A percentile compares a stretch with the other conserved stretches of the same genome.
These are phyloP conservation scores for Penicillium digitatum DNA, from an alignment of 2,329 filamentous ascomycete genomes.

Conservation along the genomic window DNA sequence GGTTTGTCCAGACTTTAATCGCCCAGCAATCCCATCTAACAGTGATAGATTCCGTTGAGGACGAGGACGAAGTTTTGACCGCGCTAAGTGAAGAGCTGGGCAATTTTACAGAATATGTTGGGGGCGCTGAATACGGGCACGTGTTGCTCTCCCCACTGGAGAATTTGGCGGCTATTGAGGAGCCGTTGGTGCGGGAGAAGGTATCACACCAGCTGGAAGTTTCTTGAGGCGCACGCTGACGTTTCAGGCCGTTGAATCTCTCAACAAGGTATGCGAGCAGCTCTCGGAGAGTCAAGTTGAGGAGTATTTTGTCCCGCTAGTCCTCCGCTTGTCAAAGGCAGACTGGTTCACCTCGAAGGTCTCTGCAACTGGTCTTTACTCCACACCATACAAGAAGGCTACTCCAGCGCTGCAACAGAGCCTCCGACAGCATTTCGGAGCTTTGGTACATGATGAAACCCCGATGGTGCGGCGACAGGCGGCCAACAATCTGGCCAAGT, in stretches of 20 bases:
- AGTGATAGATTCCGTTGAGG: conserved; percentile 85
- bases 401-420: conserved; percentile 82
- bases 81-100: conserved; percentile 96
- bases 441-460: conserved; percentile 95
- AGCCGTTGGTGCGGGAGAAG: conserved; percentile 97
- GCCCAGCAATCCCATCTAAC: conserved; percentile 21
- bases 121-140: conserved; percentile 87
- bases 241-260: conserved; percentile 84
- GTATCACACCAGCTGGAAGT: conserved; percentile 44
- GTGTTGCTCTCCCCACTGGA: conserved; percentile 95
- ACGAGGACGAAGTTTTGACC: conserved; percentile 97
- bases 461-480: conserved; percentile 98
- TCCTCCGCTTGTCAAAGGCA: conserved; percentile 92
- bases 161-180: conserved; percentile 97
- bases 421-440: conserved; percentile 84
- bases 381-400: conserved; percentile 87
- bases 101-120: conserved; percentile 95
- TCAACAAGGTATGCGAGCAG: conserved; percentile 97
- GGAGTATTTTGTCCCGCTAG: conserved; percentile 94
- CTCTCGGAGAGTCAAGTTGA: conserved; percentile 90
- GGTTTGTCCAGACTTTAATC: conserved; percentile 59
- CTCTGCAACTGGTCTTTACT: conserved; percentile 93
- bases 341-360: conserved; percentile 99
- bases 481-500: conserved; percentile 93
- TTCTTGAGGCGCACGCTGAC: conserved; percentile 4